phyloP scores from a whole-genome alignment of 1,284 basidiomycete species.

The Pisolithus thermaeus region DNA sequence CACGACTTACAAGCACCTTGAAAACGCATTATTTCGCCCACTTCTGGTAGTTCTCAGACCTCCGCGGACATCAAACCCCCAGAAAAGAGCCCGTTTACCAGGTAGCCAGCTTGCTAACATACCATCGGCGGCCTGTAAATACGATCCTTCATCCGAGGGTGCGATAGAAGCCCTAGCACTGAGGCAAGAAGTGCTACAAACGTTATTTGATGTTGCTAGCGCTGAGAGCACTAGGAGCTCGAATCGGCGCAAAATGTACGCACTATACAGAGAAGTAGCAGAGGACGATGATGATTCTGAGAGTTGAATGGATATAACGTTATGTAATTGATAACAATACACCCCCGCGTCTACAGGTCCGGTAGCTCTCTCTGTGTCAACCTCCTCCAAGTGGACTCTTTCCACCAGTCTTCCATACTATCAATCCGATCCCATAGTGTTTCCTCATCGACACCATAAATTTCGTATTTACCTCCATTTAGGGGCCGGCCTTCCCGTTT shows the following conservation, averaged over 20 bases:
- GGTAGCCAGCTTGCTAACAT: conserved; percentile 35
- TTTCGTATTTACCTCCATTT: conserved; percentile 77
- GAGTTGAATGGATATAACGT: conserved; percentile 11
- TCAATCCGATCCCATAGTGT: conserved; percentile 73
- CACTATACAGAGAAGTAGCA: conserved; percentile 61
- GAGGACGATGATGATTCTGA: conserved; percentile 38
- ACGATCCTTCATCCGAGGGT: conserved; percentile 35
- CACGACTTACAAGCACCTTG: conserved; percentile 64
- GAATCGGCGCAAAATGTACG: conserved; percentile 80
- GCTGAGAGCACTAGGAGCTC: conserved; percentile 67
- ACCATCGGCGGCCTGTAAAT: conserved; percentile 45
- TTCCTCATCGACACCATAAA: conserved; percentile 84
- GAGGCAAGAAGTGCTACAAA: conserved; percentile 54
- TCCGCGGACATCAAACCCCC: conserved; percentile 29
- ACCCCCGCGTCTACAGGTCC: conserved; percentile 52
- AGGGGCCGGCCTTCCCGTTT: conserved; percentile 56
- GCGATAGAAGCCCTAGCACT: conserved; percentile 35
- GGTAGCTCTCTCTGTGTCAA: conserved; percentile 84
- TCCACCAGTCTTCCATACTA: conserved; percentile 89
- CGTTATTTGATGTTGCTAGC: conserved; percentile 74
- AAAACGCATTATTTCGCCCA: conserved; percentile 60
- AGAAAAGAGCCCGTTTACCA: conserved; percentile 40
- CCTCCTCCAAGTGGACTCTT: conserved; percentile 82
- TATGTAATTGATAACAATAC: not conserved
- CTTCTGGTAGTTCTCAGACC: conserved; percentile 46